These are phyloP conservation scores for Aspergillus uvarum DNA, from an alignment of 2,329 filamentous ascomycete genomes.

Conservation along the genomic window DNA sequence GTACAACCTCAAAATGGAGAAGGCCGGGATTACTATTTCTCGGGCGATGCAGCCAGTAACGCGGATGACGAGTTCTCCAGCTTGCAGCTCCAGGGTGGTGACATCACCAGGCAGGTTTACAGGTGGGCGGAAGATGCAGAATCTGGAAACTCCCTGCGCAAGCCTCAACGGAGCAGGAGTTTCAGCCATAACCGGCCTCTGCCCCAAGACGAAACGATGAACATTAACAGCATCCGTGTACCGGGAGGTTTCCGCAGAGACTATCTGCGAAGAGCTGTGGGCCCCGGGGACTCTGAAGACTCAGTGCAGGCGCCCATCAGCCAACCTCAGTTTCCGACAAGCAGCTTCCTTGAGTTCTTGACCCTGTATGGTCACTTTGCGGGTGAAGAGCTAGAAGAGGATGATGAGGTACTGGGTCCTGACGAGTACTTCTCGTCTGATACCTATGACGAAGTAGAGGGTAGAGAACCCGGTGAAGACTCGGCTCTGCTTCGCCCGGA, in stretches of 20 bases:
- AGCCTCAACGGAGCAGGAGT: conserved; percentile 78
- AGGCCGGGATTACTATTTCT: conserved; percentile 31
- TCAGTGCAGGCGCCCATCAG: conserved; percentile 37
- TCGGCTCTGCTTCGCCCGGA: conserved; percentile 72
- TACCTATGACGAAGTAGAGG: conserved; percentile 59
- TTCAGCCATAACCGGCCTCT: conserved; percentile 76
- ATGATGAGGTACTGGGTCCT: conserved; percentile 82
- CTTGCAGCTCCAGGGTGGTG: conserved; percentile 85
- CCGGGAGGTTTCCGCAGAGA: conserved; percentile 93
- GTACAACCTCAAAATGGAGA: conserved; percentile 63
- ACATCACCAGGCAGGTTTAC: conserved; percentile 93
- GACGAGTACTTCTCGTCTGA: conserved; percentile 91
- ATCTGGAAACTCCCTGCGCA: conserved; percentile 56
- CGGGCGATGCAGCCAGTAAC: conserved; percentile 36
- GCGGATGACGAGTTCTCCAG: conserved; percentile 88
- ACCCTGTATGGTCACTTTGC: conserved; percentile 97
- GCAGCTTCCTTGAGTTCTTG: conserved; percentile 92
- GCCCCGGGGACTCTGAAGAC: conserved; percentile 43
- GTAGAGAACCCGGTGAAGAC: conserved; percentile 80
- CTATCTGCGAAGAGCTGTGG: conserved; percentile 75
- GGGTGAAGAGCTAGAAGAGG: conserved; percentile 93
- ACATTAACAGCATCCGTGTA: conserved; percentile 87
- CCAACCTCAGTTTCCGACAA: conserved; percentile 72
- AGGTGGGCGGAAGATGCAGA: conserved; percentile 92
- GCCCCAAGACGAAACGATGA: conserved; percentile 74